A percentile compares a stretch with the other conserved stretches of the same genome.
phyloP scores from a whole-genome alignment of 768 basidiomycete genomes.

The Chlorophyllum brunneum region DNA sequence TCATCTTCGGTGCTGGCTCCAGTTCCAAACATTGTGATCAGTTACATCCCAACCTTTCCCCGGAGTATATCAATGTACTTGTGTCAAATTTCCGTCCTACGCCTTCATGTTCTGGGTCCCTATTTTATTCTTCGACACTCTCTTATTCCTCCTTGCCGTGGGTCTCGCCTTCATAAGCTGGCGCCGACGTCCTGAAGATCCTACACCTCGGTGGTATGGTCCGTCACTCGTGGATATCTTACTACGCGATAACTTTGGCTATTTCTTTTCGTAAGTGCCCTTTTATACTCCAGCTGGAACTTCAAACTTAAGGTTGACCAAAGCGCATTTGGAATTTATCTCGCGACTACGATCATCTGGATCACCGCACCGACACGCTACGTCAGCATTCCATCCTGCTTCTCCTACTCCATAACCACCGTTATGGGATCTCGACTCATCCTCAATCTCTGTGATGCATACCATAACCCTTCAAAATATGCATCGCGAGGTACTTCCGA shows the following conservation, averaged over 20 bases:
- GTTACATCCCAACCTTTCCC: slow-evolving; percentile 7
- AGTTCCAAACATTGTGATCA: slow-evolving; percentile 1
- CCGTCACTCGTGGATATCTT: slow-evolving; percentile 20
- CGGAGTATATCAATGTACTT: slow-evolving; percentile 13
- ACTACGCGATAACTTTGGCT: slow-evolving; percentile 25
- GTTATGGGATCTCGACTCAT: slow-evolving; percentile 26
- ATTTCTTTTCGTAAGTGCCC: slow-evolving; percentile 22
- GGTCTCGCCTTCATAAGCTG: slow-evolving; percentile 14
- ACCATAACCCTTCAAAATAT: slow-evolving; percentile 15
- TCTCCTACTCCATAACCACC: slow-evolving; percentile 21
- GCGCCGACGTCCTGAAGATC: background rate
- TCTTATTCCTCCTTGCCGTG: slow-evolving; percentile 24
- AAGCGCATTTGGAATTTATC: slow-evolving; percentile 22
- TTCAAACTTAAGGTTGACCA: background rate
- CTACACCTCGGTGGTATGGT: background rate
- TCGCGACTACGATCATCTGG: slow-evolving; percentile 24
- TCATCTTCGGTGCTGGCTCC: background rate
- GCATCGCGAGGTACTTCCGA: background rate
- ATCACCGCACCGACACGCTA: slow-evolving; percentile 19
- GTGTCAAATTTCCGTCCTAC: slow-evolving; percentile 16
- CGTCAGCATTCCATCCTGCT: slow-evolving; percentile 21
- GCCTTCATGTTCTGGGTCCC: slow-evolving; percentile 26
- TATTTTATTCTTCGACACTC: slow-evolving; percentile 25
- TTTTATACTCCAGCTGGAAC: background rate
- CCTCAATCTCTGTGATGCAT: slow-evolving; percentile 26